Conservation (phyloP, 108 stramenopile species). For the Skeletonema tropicum region DNA sequence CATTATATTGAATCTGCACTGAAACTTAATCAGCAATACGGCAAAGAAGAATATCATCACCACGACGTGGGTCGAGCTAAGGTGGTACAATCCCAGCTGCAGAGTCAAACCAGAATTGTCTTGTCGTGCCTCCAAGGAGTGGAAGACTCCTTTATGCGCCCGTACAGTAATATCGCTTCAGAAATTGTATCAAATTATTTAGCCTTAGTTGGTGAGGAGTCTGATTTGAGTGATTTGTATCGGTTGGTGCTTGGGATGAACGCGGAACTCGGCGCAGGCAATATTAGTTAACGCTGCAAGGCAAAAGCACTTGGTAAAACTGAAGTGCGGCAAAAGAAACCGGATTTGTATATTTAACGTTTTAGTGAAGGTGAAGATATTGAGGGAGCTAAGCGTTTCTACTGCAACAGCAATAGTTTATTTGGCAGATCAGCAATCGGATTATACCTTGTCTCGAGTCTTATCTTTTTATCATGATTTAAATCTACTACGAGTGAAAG, state of each 20-base stretch:
- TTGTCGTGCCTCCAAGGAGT: background rate
- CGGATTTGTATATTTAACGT: too few species aligned
- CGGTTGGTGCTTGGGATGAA: background rate
- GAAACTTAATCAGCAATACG: background rate
- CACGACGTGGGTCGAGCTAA: background rate
- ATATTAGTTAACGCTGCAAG: background rate
- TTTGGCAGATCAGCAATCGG: too few species aligned
- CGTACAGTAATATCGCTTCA: background rate
- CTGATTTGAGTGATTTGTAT: background rate
- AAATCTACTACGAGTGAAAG: too few species aligned
- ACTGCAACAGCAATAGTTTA: too few species aligned
- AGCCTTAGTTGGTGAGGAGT: background rate
- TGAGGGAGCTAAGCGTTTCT: too few species aligned
- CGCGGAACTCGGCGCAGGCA: background rate
- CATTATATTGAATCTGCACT: background rate
- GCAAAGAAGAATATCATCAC: background rate
- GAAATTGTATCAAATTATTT: background rate
- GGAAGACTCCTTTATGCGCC: background rate
- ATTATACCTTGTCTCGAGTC: too few species aligned
- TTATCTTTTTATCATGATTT: too few species aligned
- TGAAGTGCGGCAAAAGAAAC: too few species aligned
- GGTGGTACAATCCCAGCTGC: background rate
- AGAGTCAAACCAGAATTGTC: background rate
- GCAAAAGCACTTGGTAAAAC: background rate
- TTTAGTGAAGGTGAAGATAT: too few species aligned